Conservation (phyloP, 371 early-diverging fungal genomes). For the Rhizopus microsporus region DNA sequence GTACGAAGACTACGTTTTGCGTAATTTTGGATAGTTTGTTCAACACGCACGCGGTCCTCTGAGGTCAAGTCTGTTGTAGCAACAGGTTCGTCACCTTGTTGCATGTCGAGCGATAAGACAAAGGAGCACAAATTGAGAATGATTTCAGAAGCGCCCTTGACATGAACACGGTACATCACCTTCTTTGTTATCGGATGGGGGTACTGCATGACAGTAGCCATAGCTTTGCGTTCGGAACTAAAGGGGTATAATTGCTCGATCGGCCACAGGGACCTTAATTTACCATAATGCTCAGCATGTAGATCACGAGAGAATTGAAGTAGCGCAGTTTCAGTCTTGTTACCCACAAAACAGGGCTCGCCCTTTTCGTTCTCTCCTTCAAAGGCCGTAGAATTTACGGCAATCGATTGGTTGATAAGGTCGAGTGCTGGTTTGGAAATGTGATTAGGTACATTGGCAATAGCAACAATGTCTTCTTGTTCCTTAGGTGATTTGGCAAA, state of each 20-base stretch:
- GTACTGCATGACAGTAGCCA: slow-evolving; percentile 78
- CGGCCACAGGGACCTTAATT: slow-evolving; percentile 47
- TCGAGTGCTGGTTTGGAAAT: slow-evolving; percentile 35
- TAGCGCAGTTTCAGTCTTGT: slow-evolving; percentile 83
- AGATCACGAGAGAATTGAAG: slow-evolving; percentile 57
- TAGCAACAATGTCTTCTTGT: slow-evolving; percentile 25
- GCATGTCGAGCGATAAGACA: slow-evolving; percentile 34
- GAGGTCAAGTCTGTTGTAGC: slow-evolving; percentile 45
- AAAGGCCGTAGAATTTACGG: slow-evolving; percentile 50
- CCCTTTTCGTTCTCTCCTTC: slow-evolving; percentile 26
- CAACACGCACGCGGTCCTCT: slow-evolving; percentile 46
- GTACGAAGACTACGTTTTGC: slow-evolving; percentile 58
- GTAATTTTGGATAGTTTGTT: slow-evolving; percentile 24
- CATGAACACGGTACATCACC: slow-evolving; percentile 59
- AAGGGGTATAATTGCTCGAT: slow-evolving; percentile 76
- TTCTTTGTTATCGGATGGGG: slow-evolving; percentile 11
- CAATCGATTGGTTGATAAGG: slow-evolving; percentile 56
- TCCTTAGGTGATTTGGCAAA: slow-evolving; percentile 29
- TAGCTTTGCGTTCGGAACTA: slow-evolving; percentile 80
- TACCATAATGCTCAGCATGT: slow-evolving; percentile 46
- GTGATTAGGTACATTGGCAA: slow-evolving; percentile 17
- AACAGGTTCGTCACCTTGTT: slow-evolving; percentile 24
- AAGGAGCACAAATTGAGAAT: slow-evolving; percentile 52
- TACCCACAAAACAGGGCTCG: slow-evolving; percentile 52
- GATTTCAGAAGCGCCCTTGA: slow-evolving; percentile 91